phyloP scores from a whole-genome alignment of 768 basidiomycete genomes.

The Mycena leptocephala region DNA sequence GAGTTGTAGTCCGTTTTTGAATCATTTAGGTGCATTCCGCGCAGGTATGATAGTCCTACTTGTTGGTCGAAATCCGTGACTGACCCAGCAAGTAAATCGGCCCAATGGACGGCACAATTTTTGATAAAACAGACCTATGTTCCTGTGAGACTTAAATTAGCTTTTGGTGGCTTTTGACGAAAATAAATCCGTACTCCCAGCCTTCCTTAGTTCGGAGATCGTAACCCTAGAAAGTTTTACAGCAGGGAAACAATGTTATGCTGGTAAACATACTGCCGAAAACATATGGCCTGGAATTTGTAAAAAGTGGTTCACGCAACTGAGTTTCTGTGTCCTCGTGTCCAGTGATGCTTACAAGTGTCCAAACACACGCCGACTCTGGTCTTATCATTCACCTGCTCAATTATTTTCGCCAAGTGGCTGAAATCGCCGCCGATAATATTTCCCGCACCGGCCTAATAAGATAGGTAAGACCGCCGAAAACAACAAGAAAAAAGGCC shows the following conservation, averaged over 20 bases:
- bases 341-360: slow-evolving; percentile 87
- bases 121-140: slow-evolving; percentile 21
- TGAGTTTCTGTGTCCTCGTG: no score
- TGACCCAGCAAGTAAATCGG: slow-evolving; percentile 37
- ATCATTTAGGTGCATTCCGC: slow-evolving; percentile 91
- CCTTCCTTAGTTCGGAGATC: slow-evolving; percentile 82
- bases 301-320: background rate
- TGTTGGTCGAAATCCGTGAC: slow-evolving; percentile 78
- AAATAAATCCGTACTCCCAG: slow-evolving; percentile 72
- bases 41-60: slow-evolving; percentile 81
- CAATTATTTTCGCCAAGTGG: slow-evolving; percentile 80
- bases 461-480: background rate
- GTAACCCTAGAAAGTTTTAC: slow-evolving; percentile 78
- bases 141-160: slow-evolving; percentile 39
- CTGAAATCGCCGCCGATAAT: slow-evolving; percentile 82
- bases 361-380: slow-evolving; percentile 90
- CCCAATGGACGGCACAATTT: background rate
- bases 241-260: background rate
- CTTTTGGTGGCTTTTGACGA: slow-evolving; percentile 29
- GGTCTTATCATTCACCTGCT: slow-evolving; percentile 78
- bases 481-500: background rate
- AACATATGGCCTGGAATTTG: slow-evolving; percentile 78
- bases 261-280: slow-evolving; percentile 71
- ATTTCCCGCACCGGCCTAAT: slow-evolving; percentile 85
- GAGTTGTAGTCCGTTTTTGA: slow-evolving; percentile 77